Evolutionary conservation across 1,284 basidiomycete species (phyloP).

Genomic region (Austropuccinia psidii): DNA sequence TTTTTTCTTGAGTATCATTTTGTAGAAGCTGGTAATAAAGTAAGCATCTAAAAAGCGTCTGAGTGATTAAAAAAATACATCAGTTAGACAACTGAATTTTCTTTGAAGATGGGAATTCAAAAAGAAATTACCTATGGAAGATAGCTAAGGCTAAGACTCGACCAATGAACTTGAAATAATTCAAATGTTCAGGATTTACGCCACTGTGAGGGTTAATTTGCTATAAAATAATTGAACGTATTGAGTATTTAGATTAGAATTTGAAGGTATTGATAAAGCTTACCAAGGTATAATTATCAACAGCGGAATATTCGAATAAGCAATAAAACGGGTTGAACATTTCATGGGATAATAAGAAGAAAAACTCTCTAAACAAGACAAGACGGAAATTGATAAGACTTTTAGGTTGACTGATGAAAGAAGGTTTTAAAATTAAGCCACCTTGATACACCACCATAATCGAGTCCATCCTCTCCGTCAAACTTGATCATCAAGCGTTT

Average conservation of each 20-base stretch:
- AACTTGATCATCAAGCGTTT: slow-evolving; percentile 98
- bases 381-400: background rate
- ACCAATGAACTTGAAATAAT: slow-evolving; percentile 99
- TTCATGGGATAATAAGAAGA: slow-evolving; percentile 98
- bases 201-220: slow-evolving; percentile 97
- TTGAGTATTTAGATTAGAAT: background rate
- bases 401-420: background rate
- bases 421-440: background rate
- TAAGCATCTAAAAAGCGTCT: slow-evolving; percentile 95
- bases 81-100: background rate
- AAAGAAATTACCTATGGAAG: slow-evolving; percentile 62
- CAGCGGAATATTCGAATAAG: slow-evolving; percentile 93
- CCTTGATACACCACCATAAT: slow-evolving; percentile 38
- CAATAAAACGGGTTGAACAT: slow-evolving; percentile 90
- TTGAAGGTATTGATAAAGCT: background rate
- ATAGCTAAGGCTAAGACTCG: slow-evolving; percentile 88
- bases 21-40: slow-evolving; percentile 98
- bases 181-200: slow-evolving; percentile 96
- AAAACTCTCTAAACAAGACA: slow-evolving; percentile 70
- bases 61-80: background rate
- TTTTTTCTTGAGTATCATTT: slow-evolving; percentile 90
- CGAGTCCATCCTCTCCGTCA: slow-evolving; percentile 47
- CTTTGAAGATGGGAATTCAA: background rate
- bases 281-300: slow-evolving; percentile 34
- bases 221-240: background rate